Evolutionary conservation across 768 basidiomycete species (phyloP).

Genomic region (Phylloporus sp.): DNA sequence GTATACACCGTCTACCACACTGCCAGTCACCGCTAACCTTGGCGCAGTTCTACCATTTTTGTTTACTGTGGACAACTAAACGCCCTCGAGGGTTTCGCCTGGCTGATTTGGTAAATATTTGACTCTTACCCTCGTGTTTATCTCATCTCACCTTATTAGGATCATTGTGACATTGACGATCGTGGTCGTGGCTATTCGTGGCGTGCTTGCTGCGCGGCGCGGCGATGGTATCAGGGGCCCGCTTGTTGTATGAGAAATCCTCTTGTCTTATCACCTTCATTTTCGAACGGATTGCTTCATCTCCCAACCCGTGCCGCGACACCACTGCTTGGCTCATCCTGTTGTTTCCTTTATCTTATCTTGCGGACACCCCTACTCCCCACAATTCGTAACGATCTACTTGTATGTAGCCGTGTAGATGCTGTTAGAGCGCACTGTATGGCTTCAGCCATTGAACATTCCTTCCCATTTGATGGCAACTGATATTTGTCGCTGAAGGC

Average conservation of each 20-base stretch:
- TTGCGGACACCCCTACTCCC: constrained; percentile 11
- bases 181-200: constrained; percentile 56
- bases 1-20: not conserved
- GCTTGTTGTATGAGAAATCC: constrained; percentile 36
- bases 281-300: constrained; percentile 3
- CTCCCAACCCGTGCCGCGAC: constrained; percentile 9
- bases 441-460: not conserved
- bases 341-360: not conserved
- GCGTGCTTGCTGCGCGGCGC: constrained; percentile 51
- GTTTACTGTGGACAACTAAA: constrained; percentile 75
- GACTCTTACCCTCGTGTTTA: not conserved
- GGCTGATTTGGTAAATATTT: constrained; percentile 61
- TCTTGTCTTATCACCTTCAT: constrained; percentile 1
- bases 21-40: not conserved
- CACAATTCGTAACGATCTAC: not conserved
- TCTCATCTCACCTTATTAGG: constrained; percentile 36
- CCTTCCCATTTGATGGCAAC: not conserved
- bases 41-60: constrained; percentile 36
- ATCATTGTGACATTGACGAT: constrained; percentile 60
- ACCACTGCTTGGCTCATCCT: constrained; percentile 6
- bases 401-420: not conserved
- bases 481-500: too few species aligned
- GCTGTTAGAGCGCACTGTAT: constrained; percentile 4
- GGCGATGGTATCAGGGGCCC: constrained; percentile 67
- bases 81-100: constrained; percentile 70